phyloP scores from a whole-genome alignment of 805 yeast genomes.

The Phaffomyces antillensis region DNA sequence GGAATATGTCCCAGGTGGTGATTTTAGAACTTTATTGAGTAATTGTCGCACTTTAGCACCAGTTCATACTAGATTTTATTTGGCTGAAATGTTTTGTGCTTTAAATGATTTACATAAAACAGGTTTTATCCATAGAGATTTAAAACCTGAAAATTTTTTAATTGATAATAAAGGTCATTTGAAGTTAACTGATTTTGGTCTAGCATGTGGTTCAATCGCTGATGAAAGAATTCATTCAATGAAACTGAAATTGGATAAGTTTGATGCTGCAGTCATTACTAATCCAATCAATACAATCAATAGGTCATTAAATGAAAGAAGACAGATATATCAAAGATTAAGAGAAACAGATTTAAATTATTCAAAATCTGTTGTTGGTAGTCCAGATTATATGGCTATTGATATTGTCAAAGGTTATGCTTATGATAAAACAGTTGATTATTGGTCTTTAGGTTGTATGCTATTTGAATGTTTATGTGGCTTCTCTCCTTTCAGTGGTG shows the following conservation, averaged over 20 bases:
- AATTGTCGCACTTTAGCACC: constrained; percentile 91
- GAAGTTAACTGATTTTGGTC: constrained; percentile 91
- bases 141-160: constrained; percentile 90
- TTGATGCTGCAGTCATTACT: constrained; percentile 56
- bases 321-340: constrained; percentile 71
- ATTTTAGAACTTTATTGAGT: constrained; percentile 86
- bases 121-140: constrained; percentile 94
- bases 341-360: constrained; percentile 71
- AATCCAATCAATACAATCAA: constrained; percentile 44
- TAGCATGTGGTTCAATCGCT: constrained; percentile 94
- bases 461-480: constrained; percentile 94
- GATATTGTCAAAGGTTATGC: constrained; percentile 84
- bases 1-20: constrained; percentile 99
- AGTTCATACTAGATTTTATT: constrained; percentile 91
- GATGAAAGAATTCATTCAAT: constrained; percentile 89
- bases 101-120: constrained; percentile 89
- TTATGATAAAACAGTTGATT: constrained; percentile 94
- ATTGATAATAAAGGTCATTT: constrained; percentile 89
- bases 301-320: constrained; percentile 80
- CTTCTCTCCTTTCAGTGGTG: constrained; percentile 95
- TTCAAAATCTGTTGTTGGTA: constrained; percentile 94
- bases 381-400: constrained; percentile 98
- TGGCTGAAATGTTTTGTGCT: constrained; percentile 94
- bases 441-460: constrained; percentile 98
- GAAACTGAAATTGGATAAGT: constrained; percentile 61